phyloP scores from a whole-genome alignment of 768 basidiomycete genomes.

The Macrolepiota albuminosa region DNA sequence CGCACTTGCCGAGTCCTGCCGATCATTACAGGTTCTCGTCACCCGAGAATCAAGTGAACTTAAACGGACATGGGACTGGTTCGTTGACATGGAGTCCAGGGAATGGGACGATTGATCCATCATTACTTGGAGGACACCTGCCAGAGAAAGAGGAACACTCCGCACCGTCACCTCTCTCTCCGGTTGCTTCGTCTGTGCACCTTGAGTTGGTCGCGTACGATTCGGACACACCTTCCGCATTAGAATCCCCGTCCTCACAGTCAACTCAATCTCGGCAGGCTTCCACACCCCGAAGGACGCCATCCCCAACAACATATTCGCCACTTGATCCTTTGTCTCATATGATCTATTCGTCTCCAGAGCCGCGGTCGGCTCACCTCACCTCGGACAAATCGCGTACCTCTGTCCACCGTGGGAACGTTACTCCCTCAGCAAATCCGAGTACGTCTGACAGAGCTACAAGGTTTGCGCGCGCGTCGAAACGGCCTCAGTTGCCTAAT shows the following conservation, averaged over 20 bases:
- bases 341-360: too few relatives aligned
- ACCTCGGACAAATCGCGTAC: neutral
- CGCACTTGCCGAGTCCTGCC: neutral
- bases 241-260: neutral
- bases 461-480: neutral
- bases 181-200: neutral
- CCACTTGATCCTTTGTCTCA: neutral
- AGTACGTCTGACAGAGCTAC: neutral
- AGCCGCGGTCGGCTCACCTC: neutral
- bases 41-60: neutral
- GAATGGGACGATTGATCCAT: slow-evolving; percentile 18
- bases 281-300: neutral
- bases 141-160: neutral
- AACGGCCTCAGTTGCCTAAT: neutral
- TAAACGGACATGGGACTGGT: neutral
- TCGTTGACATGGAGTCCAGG: slow-evolving; percentile 1
- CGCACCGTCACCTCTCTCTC: neutral
- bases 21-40: neutral
- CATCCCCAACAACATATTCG: neutral
- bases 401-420: neutral
- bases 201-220: neutral
- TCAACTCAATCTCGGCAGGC: neutral
- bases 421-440: neutral
- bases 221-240: neutral
- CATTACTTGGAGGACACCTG: slow-evolving; percentile 10